These are phyloP conservation scores for Teunomyces atbi DNA, from an alignment of 805 yeast genomes.

Conservation along the genomic window DNA sequence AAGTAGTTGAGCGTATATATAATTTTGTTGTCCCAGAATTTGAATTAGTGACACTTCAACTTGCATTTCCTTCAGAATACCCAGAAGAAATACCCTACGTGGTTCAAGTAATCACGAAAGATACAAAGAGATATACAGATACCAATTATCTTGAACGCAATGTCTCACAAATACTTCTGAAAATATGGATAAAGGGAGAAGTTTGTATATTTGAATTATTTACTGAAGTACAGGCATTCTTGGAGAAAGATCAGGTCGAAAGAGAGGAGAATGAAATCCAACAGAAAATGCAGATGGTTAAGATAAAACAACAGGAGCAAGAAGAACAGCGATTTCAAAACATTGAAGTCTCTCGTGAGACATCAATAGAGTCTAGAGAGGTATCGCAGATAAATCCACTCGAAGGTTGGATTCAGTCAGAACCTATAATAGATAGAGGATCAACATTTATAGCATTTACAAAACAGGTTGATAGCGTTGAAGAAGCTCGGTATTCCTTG, in stretches of 20 bases:
- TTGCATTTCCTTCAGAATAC: constrained; percentile 70
- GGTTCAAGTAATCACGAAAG: constrained; percentile 49
- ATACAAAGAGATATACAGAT: constrained; percentile 39
- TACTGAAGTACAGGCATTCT: constrained; percentile 56
- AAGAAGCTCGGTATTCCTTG: constrained; percentile 59
- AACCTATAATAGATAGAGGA: constrained; percentile 76
- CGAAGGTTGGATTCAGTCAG: constrained; percentile 76
- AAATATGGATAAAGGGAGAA: constrained; percentile 42
- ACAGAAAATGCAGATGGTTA: background rate
- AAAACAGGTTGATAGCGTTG: constrained; percentile 56
- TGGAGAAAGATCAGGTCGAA: constrained; percentile 31
- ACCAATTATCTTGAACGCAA: constrained; percentile 41
- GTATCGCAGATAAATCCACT: constrained; percentile 43
- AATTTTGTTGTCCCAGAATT: constrained; percentile 61
- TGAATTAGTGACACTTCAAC: constrained; percentile 55
- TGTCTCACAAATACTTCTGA: constrained; percentile 48
- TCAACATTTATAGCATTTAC: constrained; percentile 85
- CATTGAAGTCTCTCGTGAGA: background rate
- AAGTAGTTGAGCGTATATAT: constrained; percentile 37
- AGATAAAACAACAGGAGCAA: constrained; percentile 2
- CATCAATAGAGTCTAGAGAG: background rate
- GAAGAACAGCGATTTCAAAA: constrained; percentile 2
- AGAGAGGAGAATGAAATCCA: constrained; percentile 18
- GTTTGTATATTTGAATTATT: constrained; percentile 82
- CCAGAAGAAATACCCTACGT: constrained; percentile 67